Percentiles rank a stretch among this genome's conserved stretches.
phyloP scores from a whole-genome alignment of 768 basidiomycete genomes.

The Pisolithus microcarpus region DNA sequence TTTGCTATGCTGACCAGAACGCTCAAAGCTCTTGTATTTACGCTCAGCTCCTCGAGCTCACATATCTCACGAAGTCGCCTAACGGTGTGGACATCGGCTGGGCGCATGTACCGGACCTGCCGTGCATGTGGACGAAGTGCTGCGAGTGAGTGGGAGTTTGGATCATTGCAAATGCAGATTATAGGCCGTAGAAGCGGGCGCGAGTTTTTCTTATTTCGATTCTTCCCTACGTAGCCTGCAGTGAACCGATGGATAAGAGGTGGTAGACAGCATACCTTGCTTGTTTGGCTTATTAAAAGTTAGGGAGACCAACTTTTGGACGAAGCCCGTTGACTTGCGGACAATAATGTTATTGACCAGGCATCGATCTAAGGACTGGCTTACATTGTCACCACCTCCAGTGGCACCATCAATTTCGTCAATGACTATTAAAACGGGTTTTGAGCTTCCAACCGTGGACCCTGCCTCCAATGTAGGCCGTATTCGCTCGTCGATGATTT shows the following conservation, averaged over 20 bases:
- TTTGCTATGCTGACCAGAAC: conserved; percentile 82
- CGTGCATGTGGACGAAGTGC: conserved; percentile 78
- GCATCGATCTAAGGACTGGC: conserved; percentile 13
- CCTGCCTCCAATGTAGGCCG: conserved; percentile 87
- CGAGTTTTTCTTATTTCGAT: conserved; percentile 34
- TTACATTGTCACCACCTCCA: conserved; percentile 78
- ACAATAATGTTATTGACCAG: conserved; percentile 2
- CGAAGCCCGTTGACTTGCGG: conserved; percentile 58
- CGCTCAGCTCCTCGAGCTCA: conserved; percentile 62
- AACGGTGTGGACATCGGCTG: conserved; percentile 76
- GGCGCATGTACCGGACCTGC: conserved; percentile 78
- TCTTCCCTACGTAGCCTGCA: conserved; percentile 30
- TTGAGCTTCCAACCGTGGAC: conserved; percentile 65
- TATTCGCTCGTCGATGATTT: conserved; percentile 84
- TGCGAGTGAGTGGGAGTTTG: conserved; percentile 73
- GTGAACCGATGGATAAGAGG: background rate
- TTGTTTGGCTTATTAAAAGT: conserved; percentile 57
- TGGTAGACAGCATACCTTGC: conserved; percentile 40
- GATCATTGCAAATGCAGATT: conserved; percentile 98
- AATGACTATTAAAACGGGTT: conserved; percentile 86
- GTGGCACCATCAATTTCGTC: conserved; percentile 98
- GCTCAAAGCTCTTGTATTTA: conserved; percentile 75
- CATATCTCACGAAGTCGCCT: conserved; percentile 86
- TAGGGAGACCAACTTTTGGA: conserved; percentile 66
- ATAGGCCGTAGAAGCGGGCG: conserved; percentile 86